Evolutionary conservation across 2,329 filamentous ascomycete species (phyloP).

Genomic region (Curvularia verruculosa): DNA sequence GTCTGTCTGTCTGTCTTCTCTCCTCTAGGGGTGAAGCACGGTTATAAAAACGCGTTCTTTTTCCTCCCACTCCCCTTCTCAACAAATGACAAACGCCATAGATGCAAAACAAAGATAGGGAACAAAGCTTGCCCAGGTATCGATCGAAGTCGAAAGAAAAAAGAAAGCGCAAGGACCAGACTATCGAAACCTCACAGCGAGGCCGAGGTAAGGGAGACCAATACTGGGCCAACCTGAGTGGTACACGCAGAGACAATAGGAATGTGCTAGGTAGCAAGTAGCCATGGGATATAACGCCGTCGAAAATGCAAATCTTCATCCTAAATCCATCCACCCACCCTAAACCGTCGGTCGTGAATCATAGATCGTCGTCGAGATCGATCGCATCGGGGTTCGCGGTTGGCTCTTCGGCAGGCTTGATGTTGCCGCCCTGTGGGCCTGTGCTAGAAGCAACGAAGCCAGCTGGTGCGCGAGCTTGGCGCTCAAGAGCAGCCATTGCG

Average conservation of each 20-base stretch:
- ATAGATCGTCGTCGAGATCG: slow-evolving; percentile 62
- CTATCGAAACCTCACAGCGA: slow-evolving; percentile 12
- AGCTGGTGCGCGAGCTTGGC: slow-evolving; percentile 83
- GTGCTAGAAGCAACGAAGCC: slow-evolving; percentile 91
- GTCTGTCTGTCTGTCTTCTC: slow-evolving; percentile 2
- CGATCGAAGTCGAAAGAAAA: slow-evolving; percentile 17
- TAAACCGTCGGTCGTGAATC: slow-evolving; percentile 31
- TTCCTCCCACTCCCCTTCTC: not conserved
- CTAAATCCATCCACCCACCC: slow-evolving; percentile 14
- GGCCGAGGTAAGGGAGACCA: slow-evolving; percentile 11
- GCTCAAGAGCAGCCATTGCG: slow-evolving; percentile 87
- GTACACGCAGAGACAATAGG: slow-evolving; percentile 11
- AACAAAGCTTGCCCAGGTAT: slow-evolving; percentile 15
- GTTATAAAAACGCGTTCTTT: not conserved
- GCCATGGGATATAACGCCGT: slow-evolving; percentile 13
- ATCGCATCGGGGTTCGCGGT: slow-evolving; percentile 84
- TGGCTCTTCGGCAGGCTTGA: slow-evolving; percentile 49
- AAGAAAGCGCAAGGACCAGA: slow-evolving; percentile 11
- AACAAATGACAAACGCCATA: slow-evolving; percentile 14
- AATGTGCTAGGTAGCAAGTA: slow-evolving; percentile 15
- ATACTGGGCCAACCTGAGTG: slow-evolving; percentile 13
- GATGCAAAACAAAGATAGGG: slow-evolving; percentile 15
- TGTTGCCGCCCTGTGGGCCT: slow-evolving; percentile 69
- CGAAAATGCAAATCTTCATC: slow-evolving; percentile 20
- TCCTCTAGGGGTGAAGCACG: not conserved